phyloP scores from a whole-genome alignment of 768 basidiomycete genomes.

The Trametes elegans region DNA sequence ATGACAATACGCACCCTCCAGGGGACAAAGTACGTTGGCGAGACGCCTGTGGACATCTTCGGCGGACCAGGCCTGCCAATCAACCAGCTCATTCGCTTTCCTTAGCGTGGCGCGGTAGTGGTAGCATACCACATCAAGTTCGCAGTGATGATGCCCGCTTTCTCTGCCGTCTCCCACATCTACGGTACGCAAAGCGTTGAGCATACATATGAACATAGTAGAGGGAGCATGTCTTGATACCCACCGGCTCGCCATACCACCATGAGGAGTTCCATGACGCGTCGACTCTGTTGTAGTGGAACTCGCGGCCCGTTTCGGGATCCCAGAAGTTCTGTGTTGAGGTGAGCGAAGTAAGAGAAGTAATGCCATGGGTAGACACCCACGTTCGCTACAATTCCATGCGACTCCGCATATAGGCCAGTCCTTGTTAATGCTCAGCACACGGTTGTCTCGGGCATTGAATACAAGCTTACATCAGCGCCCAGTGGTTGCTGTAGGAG shows the following conservation, averaged over 20 bases:
- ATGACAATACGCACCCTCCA: conserved; percentile 51
- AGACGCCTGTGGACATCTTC: conserved; percentile 57
- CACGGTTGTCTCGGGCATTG: too few species aligned
- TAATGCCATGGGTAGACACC: conserved; percentile 17
- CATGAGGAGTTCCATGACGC: conserved; percentile 67
- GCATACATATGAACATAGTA: background rate
- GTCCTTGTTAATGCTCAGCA: conserved; percentile 51
- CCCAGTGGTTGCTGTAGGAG: conserved; percentile 78
- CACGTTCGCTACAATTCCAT: conserved; percentile 90
- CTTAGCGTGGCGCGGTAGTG: background rate
- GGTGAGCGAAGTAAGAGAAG: background rate
- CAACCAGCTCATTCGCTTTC: background rate
- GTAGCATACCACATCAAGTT: conserved; percentile 91
- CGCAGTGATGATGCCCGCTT: conserved; percentile 70
- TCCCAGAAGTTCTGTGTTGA: conserved; percentile 80
- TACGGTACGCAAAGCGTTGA: conserved; percentile 27
- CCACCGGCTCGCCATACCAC: conserved; percentile 90
- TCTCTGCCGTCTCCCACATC: conserved; percentile 90
- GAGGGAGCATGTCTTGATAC: too few species aligned
- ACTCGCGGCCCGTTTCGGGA: conserved; percentile 56
- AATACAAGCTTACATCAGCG: conserved; percentile 60
- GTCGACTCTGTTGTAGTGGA: conserved; percentile 65
- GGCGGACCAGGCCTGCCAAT: conserved; percentile 77
- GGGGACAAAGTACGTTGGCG: conserved; percentile 75
- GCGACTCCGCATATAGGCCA: conserved; percentile 84